Conservation (phyloP, 306 rosid genomes). For the Trifolium dubium region DNA sequence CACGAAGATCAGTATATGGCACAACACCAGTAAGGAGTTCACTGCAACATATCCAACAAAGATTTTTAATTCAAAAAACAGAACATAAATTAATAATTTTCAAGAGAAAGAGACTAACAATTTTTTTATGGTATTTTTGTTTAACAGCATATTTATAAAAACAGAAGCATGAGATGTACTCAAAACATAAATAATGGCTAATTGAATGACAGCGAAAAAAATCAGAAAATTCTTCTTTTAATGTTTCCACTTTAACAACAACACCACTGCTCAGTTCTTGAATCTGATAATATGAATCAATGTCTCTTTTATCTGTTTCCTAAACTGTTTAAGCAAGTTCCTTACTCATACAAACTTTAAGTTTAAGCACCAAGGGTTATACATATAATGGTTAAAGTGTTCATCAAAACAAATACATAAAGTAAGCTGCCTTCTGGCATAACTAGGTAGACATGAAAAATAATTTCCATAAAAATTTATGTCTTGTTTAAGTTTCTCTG, state of each 20-base stretch:
- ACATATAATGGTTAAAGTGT: background rate
- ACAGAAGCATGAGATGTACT: background rate
- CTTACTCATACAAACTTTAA: background rate
- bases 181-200: background rate
- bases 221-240: too few species aligned
- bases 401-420: slow-evolving; percentile 12
- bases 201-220: too few species aligned
- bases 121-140: background rate
- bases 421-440: slow-evolving; percentile 20
- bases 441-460: slow-evolving; percentile 20
- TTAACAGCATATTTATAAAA: background rate
- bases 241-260: background rate
- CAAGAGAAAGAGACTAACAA: background rate
- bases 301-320: background rate
- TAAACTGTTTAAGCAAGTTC: background rate
- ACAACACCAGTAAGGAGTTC: slow-evolving; percentile 96
- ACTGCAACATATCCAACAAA: slow-evolving; percentile 58
- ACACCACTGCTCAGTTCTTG: background rate
- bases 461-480: slow-evolving; percentile 23
- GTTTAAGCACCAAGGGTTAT: background rate
- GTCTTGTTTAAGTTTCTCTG: background rate
- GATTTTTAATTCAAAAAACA: background rate
- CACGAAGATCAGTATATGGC: slow-evolving; percentile 94
- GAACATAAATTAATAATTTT: background rate
- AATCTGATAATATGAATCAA: background rate